Conservation (phyloP, 768 basidiomycete genomes). For the Suillus cothurnatus region DNA sequence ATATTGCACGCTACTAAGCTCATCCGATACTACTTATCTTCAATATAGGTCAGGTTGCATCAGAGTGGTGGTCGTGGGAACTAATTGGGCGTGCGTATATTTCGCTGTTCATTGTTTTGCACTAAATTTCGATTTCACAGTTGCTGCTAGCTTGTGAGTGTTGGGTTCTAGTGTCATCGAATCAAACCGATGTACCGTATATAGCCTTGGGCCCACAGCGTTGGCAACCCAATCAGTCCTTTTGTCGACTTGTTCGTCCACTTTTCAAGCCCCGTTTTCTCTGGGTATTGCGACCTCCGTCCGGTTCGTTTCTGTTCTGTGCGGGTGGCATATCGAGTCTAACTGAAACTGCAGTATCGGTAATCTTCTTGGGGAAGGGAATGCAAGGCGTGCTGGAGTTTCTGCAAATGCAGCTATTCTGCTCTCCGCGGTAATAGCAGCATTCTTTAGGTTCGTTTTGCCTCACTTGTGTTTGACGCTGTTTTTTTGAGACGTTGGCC, state of each 20-base stretch:
- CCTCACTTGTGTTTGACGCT: not conserved
- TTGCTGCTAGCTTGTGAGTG: slow-evolving; percentile 55
- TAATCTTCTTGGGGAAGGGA: slow-evolving; percentile 83
- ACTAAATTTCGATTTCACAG: slow-evolving; percentile 29
- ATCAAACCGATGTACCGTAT: slow-evolving; percentile 21
- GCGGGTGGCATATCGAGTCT: not conserved
- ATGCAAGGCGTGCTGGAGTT: slow-evolving; percentile 69
- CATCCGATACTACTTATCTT: not conserved
- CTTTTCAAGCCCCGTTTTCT: slow-evolving; percentile 83
- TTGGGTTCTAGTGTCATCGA: not conserved
- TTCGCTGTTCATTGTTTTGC: not conserved
- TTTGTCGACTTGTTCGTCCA: slow-evolving; percentile 69
- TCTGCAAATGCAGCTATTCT: slow-evolving; percentile 68
- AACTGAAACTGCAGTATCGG: slow-evolving; percentile 59
- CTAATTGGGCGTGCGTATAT: slow-evolving; percentile 52
- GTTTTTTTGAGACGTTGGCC: not conserved
- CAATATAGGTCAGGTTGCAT: slow-evolving; percentile 66
- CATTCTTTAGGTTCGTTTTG: slow-evolving; percentile 55
- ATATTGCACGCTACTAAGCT: not conserved
- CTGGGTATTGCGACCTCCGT: slow-evolving; percentile 84
- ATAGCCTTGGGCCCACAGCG: slow-evolving; percentile 73
- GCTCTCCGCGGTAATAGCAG: slow-evolving; percentile 61
- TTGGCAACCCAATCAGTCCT: slow-evolving; percentile 91
- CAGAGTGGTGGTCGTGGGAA: slow-evolving; percentile 99
- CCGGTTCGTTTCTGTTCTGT: slow-evolving; percentile 46